phyloP scores from a whole-genome alignment of 2,329 filamentous ascomycete genomes.

The Arthrobotrys sphaeroides region DNA sequence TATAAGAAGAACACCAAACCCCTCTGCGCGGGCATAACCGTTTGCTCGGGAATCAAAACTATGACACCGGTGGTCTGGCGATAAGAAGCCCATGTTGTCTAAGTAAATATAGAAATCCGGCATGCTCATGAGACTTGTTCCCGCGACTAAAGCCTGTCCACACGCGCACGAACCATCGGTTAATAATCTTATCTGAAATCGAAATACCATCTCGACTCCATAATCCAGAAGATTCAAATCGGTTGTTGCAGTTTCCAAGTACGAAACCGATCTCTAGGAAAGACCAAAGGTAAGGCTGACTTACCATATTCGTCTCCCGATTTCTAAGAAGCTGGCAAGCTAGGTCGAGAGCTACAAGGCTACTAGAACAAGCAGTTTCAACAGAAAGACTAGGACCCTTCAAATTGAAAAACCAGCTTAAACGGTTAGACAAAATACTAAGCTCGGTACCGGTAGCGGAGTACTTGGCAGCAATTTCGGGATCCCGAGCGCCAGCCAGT shows the following conservation, averaged over 20 bases:
- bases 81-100: constrained; percentile 63
- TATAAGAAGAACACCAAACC: constrained; percentile 68
- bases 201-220: background rate
- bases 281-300: too few relatives aligned
- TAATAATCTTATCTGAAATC: too few relatives aligned
- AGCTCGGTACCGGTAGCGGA: constrained; percentile 60
- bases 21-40: constrained; percentile 74
- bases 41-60: constrained; percentile 70
- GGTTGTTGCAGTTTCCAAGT: too few relatives aligned
- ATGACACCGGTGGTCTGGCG: constrained; percentile 63
- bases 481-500: constrained; percentile 58
- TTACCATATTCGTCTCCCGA: constrained; percentile 59
- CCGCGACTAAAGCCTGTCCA: constrained; percentile 61
- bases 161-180: too few relatives aligned
- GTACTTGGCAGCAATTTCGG: constrained; percentile 59
- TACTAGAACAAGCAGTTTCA: constrained; percentile 70
- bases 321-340: constrained; percentile 65
- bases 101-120: constrained; percentile 60
- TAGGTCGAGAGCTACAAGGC: constrained; percentile 67
- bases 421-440: constrained; percentile 64
- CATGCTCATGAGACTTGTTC: constrained; percentile 62
- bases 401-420: constrained; percentile 63
- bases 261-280: too few relatives aligned
- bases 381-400: constrained; percentile 58
- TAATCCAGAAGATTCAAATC: background rate